phyloP scores from a whole-genome alignment of 2,329 filamentous ascomycete species.

The Botrytis aclada region DNA sequence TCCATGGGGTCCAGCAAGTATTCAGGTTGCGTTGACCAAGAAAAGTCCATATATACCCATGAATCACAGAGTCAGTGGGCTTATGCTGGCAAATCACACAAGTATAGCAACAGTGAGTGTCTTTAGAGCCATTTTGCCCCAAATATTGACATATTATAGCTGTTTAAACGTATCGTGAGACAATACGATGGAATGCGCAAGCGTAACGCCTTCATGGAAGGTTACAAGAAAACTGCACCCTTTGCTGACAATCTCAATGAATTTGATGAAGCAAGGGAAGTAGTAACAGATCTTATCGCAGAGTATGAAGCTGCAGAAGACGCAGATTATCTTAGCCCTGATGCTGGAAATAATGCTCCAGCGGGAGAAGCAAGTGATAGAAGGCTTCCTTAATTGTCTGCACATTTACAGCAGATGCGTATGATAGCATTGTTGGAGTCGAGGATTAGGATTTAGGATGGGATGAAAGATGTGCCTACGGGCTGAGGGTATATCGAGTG shows the following conservation, averaged over 20 bases:
- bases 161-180: slow-evolving; percentile 90
- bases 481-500: background rate
- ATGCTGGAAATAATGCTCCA: slow-evolving; percentile 29
- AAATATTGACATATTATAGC: slow-evolving; percentile 40
- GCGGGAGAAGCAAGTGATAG: slow-evolving; percentile 35
- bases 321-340: slow-evolving; percentile 80
- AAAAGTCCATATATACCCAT: slow-evolving; percentile 94
- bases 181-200: slow-evolving; percentile 95
- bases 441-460: slow-evolving; percentile 11
- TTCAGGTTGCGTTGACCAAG: slow-evolving; percentile 94
- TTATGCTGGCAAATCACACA: slow-evolving; percentile 98
- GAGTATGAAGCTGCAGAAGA: slow-evolving; percentile 97
- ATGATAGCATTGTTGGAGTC: slow-evolving; percentile 6
- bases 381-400: slow-evolving; percentile 27
- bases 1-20: slow-evolving; percentile 95
- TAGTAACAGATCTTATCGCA: slow-evolving; percentile 83
- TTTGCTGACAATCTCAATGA: slow-evolving; percentile 90
- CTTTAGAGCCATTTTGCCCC: background rate
- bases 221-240: slow-evolving; percentile 91
- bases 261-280: slow-evolving; percentile 91
- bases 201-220: slow-evolving; percentile 93
- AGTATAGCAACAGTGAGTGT: slow-evolving; percentile 78
- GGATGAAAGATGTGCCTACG: background rate
- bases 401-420: background rate
- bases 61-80: slow-evolving; percentile 87